Base-by-base conservation (phyloP, 371 early-diverging fungal species). In the Circinella umbellata region DNA sequence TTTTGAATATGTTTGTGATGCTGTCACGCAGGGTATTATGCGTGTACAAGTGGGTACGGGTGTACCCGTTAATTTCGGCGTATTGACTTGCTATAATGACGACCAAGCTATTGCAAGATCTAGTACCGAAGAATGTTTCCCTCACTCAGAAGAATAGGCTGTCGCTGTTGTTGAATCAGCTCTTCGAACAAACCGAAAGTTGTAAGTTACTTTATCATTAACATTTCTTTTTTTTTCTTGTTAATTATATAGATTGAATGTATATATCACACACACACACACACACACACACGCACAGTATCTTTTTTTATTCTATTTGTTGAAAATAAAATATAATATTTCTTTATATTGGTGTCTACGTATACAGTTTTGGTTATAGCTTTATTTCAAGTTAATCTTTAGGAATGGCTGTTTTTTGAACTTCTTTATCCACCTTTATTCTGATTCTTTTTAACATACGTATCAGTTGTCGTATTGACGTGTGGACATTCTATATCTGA, bases 141-240 rank as follows among this genome's bases (percentile, higher is more conserved):
- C 96, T 83, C 98, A 98, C 77, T 98, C 98, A 38, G 78, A 85
- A 59, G 98, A 98, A 76, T 98, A 98, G 98, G 99, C 93, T n/a
- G 82, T 90, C 34, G 96, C 96, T 47, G 99, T 98, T n/a, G 91
- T 97, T n/a, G 97, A 97, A 78, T 93, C 96, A 89, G 96, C 89
- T 34, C 77, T 92, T 61, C 84, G 92, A 69, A 85, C 86, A 72
- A 74, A 72, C 67, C 82, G 81, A 42, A 70, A 76, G 36, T 73
- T 89, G 38, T 88, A 82, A 27, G 2, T 27, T 27, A 27, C 2
- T 27, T 27, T 27, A 27, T 27, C 2, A 27, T 27, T 27, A 17
- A 27, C 27, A 27, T 27, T 27, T 27, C 2, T 2, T 27, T 27
- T 27, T 27, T 0, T 27, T 1, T 51, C 1, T 51, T 17, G 15